Conservation (phyloP, 106 monocot species). For the Amphibolis antarctica region DNA sequence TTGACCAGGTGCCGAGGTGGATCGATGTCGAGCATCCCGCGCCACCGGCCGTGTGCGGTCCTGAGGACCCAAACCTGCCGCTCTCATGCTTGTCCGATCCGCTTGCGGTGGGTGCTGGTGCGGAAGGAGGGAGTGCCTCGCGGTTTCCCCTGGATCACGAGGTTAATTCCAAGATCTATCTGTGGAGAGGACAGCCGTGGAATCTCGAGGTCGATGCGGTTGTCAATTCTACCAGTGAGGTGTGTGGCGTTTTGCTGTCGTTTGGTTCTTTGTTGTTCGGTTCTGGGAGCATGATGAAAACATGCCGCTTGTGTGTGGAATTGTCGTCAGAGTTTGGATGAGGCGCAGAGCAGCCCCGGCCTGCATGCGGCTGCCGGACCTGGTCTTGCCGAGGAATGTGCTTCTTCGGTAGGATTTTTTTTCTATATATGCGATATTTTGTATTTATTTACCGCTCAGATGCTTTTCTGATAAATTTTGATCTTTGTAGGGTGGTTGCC, state of each 20-base stretch:
- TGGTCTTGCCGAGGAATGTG: conserved; percentile 93
- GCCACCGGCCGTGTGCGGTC: conserved; percentile 2
- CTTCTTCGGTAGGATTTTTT: conserved; percentile 46
- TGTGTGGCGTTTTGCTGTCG: conserved; percentile 3
- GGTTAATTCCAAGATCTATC: conserved; percentile 77
- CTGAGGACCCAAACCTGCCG: conserved; percentile 41
- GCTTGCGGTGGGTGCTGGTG: conserved; percentile 27
- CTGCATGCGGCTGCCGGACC: conserved; percentile 90
- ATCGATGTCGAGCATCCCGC: conserved; percentile 68
- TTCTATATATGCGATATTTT: background rate
- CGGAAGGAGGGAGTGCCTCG: conserved; percentile 28
- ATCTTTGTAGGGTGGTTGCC: conserved; percentile 70
- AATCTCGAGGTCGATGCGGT: conserved; percentile 98
- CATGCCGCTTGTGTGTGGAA: background rate
- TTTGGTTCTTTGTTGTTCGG: background rate
- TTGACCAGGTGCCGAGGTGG: conserved; percentile 95
- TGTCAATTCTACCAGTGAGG: conserved; percentile 97
- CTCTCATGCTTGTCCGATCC: conserved; percentile 68
- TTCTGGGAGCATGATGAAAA: background rate
- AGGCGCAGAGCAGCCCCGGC: conserved; percentile 93
- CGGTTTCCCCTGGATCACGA: conserved; percentile 90
- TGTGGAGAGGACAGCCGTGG: conserved; percentile 98
- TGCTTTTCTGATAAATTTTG: background rate
- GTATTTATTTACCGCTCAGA: background rate
- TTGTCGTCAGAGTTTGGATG: conserved; percentile 77